phyloP scores from a whole-genome alignment of 176 grass and related monocot species.

The maize (Zea mays) region DNA sequence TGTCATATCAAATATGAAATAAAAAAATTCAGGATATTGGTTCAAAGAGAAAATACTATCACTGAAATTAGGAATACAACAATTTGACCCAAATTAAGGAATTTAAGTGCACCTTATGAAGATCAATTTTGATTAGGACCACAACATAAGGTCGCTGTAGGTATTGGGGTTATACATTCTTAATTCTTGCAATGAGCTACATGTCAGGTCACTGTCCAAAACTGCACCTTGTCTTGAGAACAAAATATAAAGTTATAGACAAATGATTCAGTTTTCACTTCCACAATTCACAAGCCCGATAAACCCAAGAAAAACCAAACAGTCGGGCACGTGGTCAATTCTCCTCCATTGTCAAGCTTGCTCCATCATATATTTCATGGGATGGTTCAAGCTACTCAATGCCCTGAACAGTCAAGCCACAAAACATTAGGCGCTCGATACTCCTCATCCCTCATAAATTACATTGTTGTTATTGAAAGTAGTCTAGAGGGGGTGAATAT shows the following conservation, averaged over 20 bases:
- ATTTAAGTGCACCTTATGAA: constrained; percentile 62
- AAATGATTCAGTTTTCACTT: constrained; percentile 9
- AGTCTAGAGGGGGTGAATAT: no score
- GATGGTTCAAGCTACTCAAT: no score
- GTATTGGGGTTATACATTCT: constrained; percentile 96
- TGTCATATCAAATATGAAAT: no score
- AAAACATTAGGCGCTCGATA: no score
- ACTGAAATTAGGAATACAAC: background rate
- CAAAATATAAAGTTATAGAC: constrained; percentile 25
- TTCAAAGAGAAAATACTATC: background rate
- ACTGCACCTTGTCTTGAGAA: constrained; percentile 3
- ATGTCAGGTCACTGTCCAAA: background rate
- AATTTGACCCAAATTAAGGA: constrained; percentile 15
- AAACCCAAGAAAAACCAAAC: no score
- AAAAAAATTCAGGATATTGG: background rate
- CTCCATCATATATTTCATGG: no score
- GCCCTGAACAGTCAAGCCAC: no score
- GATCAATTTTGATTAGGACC: constrained; percentile 95
- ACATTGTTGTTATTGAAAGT: no score
- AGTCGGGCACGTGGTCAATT: no score
- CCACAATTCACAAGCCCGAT: background rate
- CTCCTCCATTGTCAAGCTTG: no score
- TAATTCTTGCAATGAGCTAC: constrained; percentile 68
- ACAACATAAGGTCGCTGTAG: constrained; percentile 84
- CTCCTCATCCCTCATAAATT: no score